Percentiles rank a stretch among this genome's conserved stretches.
Conservation (phyloP, 139 green algal species). For the Chlamydomonas sp. region DNA sequence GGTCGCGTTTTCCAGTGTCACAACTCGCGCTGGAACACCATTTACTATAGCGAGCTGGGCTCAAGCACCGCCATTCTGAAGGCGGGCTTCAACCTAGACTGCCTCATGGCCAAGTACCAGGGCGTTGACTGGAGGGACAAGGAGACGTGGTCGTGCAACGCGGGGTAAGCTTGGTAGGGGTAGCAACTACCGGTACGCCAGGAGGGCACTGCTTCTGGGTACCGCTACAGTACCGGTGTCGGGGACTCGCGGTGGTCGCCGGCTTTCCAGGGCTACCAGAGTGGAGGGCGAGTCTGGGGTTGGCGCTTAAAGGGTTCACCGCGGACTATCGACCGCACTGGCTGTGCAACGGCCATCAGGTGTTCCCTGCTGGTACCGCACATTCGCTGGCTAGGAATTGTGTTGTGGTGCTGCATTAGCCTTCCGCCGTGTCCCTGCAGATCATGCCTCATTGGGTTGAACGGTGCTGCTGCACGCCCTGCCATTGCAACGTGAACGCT, state of each 20-base stretch:
- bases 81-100: conserved; percentile 78
- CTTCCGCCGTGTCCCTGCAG: too few relatives aligned
- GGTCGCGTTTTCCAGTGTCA: conserved; percentile 71
- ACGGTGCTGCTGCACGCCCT: conserved; percentile 32
- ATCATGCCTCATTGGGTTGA: conserved; percentile 59
- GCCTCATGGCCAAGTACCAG: conserved; percentile 80
- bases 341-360: neutral
- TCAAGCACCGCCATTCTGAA: conserved; percentile 66
- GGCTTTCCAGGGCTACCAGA: neutral
- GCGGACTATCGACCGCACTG: neutral
- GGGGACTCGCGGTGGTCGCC: neutral
- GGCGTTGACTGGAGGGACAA: conserved; percentile 72
- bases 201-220: neutral
- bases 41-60: conserved; percentile 74
- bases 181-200: neutral
- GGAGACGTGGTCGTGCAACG: conserved; percentile 62
- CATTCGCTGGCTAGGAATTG: too few relatives aligned
- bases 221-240: neutral
- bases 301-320: neutral
- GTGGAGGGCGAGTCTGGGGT: neutral
- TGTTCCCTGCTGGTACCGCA: too few relatives aligned
- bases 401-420: too few relatives aligned
- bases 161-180: conserved; percentile 33
- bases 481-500: conserved; percentile 2
- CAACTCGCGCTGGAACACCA: conserved; percentile 73